A percentile compares a stretch with the other conserved stretches of the same genome.
Conservation (phyloP, 768 basidiomycete species). For the Suillus bovinus region DNA sequence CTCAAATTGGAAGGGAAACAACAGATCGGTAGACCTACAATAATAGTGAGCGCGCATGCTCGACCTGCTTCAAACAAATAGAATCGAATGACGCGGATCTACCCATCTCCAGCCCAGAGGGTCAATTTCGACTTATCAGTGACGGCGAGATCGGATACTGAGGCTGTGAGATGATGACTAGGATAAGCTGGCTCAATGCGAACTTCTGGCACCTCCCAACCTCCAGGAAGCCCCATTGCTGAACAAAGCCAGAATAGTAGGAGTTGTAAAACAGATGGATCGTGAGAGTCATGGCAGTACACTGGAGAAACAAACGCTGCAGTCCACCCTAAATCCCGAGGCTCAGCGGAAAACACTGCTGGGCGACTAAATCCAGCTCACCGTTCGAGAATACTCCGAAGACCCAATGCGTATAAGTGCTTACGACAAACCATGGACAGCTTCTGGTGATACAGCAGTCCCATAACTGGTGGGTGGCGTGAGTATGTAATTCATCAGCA, state of each 20-base stretch:
- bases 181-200: slow-evolving; percentile 19
- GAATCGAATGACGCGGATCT: slow-evolving; percentile 5
- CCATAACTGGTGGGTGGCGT: slow-evolving; percentile 32
- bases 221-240: slow-evolving; percentile 42
- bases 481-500: slow-evolving; percentile 11
- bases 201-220: slow-evolving; percentile 30
- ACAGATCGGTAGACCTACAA: background rate
- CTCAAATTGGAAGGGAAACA: slow-evolving; percentile 1
- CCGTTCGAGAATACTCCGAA: slow-evolving; percentile 44
- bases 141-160: slow-evolving; percentile 21
- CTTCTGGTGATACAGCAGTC: slow-evolving; percentile 38
- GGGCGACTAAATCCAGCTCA: slow-evolving; percentile 16
- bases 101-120: background rate
- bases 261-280: slow-evolving; percentile 52
- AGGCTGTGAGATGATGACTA: slow-evolving; percentile 28
- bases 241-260: slow-evolving; percentile 58
- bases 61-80: background rate
- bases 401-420: slow-evolving; percentile 44
- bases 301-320: slow-evolving; percentile 51
- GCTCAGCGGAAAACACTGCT: slow-evolving; percentile 7
- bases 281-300: slow-evolving; percentile 38
- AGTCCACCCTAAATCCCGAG: slow-evolving; percentile 46
- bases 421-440: slow-evolving; percentile 42
- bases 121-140: background rate
- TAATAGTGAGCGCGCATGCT: background rate